These are phyloP conservation scores for Fusarium sp. DNA, from an alignment of 2,329 filamentous ascomycete species.

Conservation along the genomic window DNA sequence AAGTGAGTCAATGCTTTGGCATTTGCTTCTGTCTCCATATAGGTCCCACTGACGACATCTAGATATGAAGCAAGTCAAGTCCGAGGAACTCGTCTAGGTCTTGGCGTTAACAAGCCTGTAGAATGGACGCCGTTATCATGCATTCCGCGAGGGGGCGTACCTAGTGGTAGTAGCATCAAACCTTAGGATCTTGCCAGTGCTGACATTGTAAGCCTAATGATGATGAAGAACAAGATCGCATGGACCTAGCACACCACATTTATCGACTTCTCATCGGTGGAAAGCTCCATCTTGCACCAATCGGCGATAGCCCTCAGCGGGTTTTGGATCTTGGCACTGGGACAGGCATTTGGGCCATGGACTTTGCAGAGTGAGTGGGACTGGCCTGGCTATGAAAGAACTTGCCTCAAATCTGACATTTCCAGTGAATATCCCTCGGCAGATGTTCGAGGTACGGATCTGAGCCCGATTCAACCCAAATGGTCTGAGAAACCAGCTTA, in stretches of 20 bases:
- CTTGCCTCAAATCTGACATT: not conserved
- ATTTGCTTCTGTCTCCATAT: not conserved
- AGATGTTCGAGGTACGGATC: constrained; percentile 22
- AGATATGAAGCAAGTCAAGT: not conserved
- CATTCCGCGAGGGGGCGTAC: not conserved
- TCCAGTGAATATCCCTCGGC: constrained; percentile 22
- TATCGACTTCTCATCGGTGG: constrained; percentile 24
- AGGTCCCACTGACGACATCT: too few relatives aligned
- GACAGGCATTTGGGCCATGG: constrained; percentile 29
- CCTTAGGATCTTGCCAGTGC: not conserved
- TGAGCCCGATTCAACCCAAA: constrained; percentile 29
- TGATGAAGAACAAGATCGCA: constrained; percentile 11
- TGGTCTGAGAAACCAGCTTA: not conserved
- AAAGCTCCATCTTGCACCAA: constrained; percentile 24
- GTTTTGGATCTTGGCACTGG: constrained; percentile 34
- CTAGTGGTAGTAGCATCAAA: not conserved
- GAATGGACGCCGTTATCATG: not conserved
- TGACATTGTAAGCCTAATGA: not conserved
- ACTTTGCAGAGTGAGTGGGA: constrained; percentile 25
- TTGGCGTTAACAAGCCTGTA: not conserved
- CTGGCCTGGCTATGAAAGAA: accelerated
- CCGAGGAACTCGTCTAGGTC: not conserved
- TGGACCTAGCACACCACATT: constrained; percentile 33
- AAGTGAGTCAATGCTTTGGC: not conserved
- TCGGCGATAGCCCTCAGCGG: not conserved